Conservation (phyloP, 768 basidiomycete genomes). For the Suillus sp. region DNA sequence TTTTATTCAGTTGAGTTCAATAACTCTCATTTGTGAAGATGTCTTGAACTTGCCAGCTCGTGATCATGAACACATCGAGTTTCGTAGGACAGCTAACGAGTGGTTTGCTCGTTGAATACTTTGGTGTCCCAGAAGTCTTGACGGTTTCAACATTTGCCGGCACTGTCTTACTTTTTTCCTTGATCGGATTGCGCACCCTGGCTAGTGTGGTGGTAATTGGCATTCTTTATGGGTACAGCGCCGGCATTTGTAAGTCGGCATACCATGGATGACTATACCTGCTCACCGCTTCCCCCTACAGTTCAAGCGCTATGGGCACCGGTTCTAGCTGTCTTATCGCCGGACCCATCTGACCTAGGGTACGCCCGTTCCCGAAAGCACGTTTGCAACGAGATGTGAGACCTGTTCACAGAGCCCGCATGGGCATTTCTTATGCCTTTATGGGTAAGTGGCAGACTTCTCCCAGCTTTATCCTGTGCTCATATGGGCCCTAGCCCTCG, state of each 20-base stretch:
- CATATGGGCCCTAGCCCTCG: conserved; percentile 19
- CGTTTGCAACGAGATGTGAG: neutral
- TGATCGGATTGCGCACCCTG: conserved; percentile 44
- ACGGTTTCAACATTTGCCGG: conserved; percentile 41
- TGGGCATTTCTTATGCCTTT: conserved; percentile 53
- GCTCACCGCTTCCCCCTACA: conserved; percentile 17
- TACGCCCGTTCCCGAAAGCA: conserved; percentile 18
- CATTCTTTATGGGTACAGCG: conserved; percentile 52
- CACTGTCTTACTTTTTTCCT: conserved; percentile 46
- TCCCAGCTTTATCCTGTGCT: neutral
- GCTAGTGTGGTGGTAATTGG: conserved; percentile 45
- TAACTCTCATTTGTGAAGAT: conserved; percentile 1
- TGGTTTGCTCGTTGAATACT: conserved; percentile 42
- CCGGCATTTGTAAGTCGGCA: conserved; percentile 43
- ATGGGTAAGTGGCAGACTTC: conserved; percentile 39
- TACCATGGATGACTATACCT: neutral
- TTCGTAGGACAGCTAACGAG: conserved; percentile 57
- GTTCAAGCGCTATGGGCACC: conserved; percentile 46
- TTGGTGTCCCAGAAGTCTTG: conserved; percentile 43
- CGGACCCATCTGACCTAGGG: conserved; percentile 55
- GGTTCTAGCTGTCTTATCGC: conserved; percentile 45
- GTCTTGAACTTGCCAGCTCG: conserved; percentile 38
- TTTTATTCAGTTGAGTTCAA: conserved; percentile 54
- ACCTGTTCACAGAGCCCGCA: conserved; percentile 33
- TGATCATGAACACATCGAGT: conserved; percentile 58